Evolutionary conservation across 352 stramenopile genomes (phyloP), one percentile per base, ranked within the genome.

Genomic region (Thraustochytrium sp.): DNA sequence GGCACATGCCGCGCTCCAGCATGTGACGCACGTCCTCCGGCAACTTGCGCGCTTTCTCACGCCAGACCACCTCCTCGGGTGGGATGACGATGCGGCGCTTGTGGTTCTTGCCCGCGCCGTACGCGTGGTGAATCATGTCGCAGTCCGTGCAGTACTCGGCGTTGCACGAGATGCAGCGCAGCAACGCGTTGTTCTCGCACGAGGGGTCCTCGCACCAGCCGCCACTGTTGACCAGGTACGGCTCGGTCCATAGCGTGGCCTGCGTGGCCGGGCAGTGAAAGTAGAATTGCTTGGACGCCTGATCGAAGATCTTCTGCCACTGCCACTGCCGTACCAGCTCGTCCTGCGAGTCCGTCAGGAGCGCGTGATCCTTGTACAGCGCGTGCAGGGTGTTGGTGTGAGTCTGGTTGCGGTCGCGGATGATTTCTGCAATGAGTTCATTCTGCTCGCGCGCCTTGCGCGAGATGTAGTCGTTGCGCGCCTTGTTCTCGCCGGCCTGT

Each of bases 381-480:
- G 31, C 2, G 16, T 51, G 16, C 13, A 82, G 11, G 8, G 23
- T 48, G 16, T 26, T 29, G 16, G 16, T 51, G 42, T 82, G 74
- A 2, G 34, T 36, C 16, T 46, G 51, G 26, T 77, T 82, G 31
- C 31, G 74, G 31, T 82, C 74, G 13, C 21, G 18, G 31, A 82
- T 23, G 54, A 46, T 40, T 21, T 42, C 74, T 8, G 74, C 74
- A 21, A 82, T 73, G 8, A 68, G 18, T 2, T 38, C 36, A 23
- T 46, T 73, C n/a, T 51, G 51, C 42, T 78, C 74, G 18, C 74
- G 55, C n/a, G 49, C 49, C 31, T 75, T 74, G n/a, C 56, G 31
- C 2, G 74, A 29, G 29, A 82, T 73, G 55, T 82, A 82, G 16
- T 82, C 74, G 37, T 82, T 82, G 37, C 74, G 40, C 21, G 74